Base-by-base conservation (phyloP, 2,329 filamentous ascomycete species). In the Albifimbria verrucaria region DNA sequence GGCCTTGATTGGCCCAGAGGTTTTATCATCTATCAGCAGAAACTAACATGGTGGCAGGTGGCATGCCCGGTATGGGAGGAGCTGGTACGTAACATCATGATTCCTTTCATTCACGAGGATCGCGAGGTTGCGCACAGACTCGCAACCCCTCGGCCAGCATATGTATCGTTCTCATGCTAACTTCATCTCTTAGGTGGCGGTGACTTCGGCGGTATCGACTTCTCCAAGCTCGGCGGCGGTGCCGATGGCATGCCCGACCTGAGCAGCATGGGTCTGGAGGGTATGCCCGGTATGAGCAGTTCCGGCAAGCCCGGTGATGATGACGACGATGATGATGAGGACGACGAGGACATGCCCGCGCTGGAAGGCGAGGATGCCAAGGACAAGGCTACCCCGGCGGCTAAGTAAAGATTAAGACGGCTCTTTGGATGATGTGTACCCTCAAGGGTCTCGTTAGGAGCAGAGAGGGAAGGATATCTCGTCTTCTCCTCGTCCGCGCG, bases 151-250 rank as follows among this genome's bases (percentile, higher is more conserved):
- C n/a, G n/a, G n/a, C n/a, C n/a, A n/a, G n/a, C n/a, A n/a, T n/a
- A n/a, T 7, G 24, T n/a, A 10, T 15, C 18, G 9, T 25, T 50
- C 39, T 47, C 25, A 22, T 9, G 47, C 52, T 57, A 23, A 49
- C 49, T 26, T n/a, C n/a, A 32, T n/a, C 9, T 18, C n/a, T 51
- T 55, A 25, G 21, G 44, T 48, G 61, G 61, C 42, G 86, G 85
- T 61, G 90, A 91, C 72, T 90, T 94, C 59, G 86, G 89, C 65
- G 90, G 89, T 65, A 94, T 96, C 68, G 92, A 96, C 76, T 96
- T 96, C 85, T 94, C 89, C 65, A 95, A 96, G 81, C 87, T 96
- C 57, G 87, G 86, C 58, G 87, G 80, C 58, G 83, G 79, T 59
- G 83, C 55, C 18, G 57, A 54, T 32, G 65, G 59, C 50, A 64